Evolutionary conservation across 1,139 yeast genomes (phyloP), one percentile per base, ranked within the genome.

Genomic region (Barnettozyma hawaiiensis): DNA sequence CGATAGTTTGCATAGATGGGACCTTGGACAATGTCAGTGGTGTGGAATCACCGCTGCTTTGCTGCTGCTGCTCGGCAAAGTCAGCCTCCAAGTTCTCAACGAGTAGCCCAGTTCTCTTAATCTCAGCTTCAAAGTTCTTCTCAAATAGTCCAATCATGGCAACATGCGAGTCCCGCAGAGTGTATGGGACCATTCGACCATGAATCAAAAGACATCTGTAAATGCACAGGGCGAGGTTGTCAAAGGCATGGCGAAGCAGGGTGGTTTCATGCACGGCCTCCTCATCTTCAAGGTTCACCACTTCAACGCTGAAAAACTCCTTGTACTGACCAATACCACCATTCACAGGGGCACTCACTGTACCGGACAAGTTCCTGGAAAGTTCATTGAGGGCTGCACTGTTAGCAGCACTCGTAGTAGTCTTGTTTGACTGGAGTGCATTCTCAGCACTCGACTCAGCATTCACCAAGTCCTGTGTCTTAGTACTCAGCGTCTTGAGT

Each of bases 301-400:
- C 43, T 7, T 58, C 61, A 46, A 72, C 74, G 31, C 64, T 66
- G 55, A 85, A 76, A 62, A 87, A 85, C 2, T 76, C 75, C 47
- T 92, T 73, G 65, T 85, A 87, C 57, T 85, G 87, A 5, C 87
- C 86, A 50, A 87, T 86, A 45, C 96, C 96, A 31, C 96, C 96
- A 61, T 87, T 87, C 10, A 87, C 94, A 6, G 96, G 96, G 0
- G 96, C 80, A 59, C 87, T 95, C 45, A 87, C 92, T 0, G 96
- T 85, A 38, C 96, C 96, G 0, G 92, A 77, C 42, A 87, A 69
- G 52, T 80, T 81, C 63, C 95, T 73, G 10, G 92, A 84, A 46
- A 87, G 70, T 59, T 81, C 89, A 58, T 75, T 72, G 62, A 84
- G 75, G 45, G 77, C 60, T 9, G 80, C 64, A 7, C 69, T 63